Percentiles rank a stretch among this genome's conserved stretches.
Evolutionary conservation across 306 rosid genomes (phyloP).

Genomic region (Vigna angularis): DNA sequence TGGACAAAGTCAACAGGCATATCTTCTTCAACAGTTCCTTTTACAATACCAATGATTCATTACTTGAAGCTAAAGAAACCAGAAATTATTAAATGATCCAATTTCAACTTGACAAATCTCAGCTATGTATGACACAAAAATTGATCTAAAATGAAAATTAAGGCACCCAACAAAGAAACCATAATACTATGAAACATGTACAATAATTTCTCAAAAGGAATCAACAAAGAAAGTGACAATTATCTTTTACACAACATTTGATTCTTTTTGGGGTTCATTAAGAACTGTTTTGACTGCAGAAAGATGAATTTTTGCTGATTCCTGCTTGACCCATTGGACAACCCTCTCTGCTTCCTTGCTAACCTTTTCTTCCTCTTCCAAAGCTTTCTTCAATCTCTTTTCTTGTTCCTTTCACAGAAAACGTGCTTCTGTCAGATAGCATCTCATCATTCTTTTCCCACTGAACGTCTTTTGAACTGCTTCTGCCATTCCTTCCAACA

Average conservation of each 20-base stretch:
- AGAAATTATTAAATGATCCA: too few relatives aligned
- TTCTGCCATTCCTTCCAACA: constrained; percentile 6
- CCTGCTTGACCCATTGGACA: constrained; percentile 62
- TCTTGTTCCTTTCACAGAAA: constrained; percentile 68
- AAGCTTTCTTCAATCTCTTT: constrained; percentile 61
- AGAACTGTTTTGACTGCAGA: constrained; percentile 42
- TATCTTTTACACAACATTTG: constrained; percentile 3
- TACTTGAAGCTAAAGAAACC: too few relatives aligned
- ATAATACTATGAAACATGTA: too few relatives aligned
- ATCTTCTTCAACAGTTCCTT: background rate
- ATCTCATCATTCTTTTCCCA: constrained; percentile 56
- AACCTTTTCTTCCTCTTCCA: constrained; percentile 58
- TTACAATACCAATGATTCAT: background rate
- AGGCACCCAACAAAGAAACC: too few relatives aligned
- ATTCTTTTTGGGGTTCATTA: background rate
- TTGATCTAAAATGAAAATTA: too few relatives aligned
- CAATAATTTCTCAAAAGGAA: too few relatives aligned
- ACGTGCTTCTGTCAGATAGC: constrained; percentile 63
- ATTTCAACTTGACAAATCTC: too few relatives aligned
- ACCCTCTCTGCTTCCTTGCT: constrained; percentile 58
- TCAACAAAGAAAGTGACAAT: background rate
- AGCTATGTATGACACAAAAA: too few relatives aligned
- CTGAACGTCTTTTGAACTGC: constrained; percentile 18
- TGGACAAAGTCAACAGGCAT: background rate
- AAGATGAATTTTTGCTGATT: constrained; percentile 60